Conservation (phyloP, 768 basidiomycete species). For the Calocera cornea region DNA sequence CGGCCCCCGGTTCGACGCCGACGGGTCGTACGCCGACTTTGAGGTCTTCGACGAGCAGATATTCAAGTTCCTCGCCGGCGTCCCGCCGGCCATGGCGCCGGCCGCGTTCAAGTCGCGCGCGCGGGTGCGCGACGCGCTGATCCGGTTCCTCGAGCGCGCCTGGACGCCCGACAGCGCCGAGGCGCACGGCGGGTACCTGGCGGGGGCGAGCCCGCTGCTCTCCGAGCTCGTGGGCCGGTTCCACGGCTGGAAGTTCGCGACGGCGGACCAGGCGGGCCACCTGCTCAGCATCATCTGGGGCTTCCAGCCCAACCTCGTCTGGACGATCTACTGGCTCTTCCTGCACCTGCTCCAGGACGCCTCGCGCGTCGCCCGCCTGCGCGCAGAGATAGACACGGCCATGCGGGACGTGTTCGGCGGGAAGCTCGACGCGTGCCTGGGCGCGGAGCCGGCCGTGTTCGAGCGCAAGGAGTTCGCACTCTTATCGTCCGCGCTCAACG, state of each 20-base stretch:
- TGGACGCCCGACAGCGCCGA: background rate
- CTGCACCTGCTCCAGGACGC: background rate
- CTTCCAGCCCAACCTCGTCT: background rate
- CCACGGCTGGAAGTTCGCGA: background rate
- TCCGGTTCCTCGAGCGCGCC: background rate
- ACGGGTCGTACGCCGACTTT: background rate
- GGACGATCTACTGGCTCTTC: conserved; percentile 4
- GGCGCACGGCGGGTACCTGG: background rate
- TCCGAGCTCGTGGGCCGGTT: background rate
- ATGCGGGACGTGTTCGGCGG: background rate
- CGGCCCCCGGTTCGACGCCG: background rate
- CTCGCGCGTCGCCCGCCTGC: background rate
- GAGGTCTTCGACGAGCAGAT: conserved; percentile 2
- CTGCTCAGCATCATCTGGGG: conserved; percentile 3
- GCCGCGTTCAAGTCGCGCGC: background rate
- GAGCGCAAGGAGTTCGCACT: background rate
- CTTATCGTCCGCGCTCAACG: background rate
- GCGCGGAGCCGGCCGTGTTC: conserved; percentile 1
- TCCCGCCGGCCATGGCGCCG: background rate
- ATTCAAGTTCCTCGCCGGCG: conserved; percentile 1
- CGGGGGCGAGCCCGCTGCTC: background rate
- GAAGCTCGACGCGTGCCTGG: background rate
- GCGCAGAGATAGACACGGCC: background rate
- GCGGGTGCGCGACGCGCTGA: background rate
- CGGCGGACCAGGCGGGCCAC: background rate